Evolutionary conservation across 2,329 filamentous ascomycete genomes (phyloP), one percentile per base, ranked within the genome.

Genomic region (Colletotrichum sp.): DNA sequence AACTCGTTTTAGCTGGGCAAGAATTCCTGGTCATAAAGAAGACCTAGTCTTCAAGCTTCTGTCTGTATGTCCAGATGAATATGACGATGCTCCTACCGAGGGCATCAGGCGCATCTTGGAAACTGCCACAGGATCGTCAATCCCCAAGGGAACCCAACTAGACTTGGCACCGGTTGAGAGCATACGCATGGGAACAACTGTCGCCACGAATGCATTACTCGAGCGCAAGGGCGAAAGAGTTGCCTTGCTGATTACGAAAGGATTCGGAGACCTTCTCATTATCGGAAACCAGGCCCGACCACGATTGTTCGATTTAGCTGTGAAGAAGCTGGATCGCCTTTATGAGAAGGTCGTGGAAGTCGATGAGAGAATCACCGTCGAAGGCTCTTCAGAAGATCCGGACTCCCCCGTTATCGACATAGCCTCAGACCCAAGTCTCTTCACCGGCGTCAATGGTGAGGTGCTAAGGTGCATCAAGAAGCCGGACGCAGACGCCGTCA

Each of bases 161-260:
- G 82, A 85, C n/a, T 80, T 85, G 3, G 81, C 79, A 0, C 79
- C 81, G 6, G 82, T 87, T 44, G 92, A 94, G 81, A 93, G 91
- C 72, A 95, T 95, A 80, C 91, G 93, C 21, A 95, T 95, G 93
- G 94, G 94, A 15, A 95, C 94, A 1, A 95, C 94, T 1, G 93
- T 95, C 3, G 94, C 94, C 2, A 95, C 94, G 0, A 95, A 95
- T 82, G 94, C 94, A 1, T 84, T 95, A 26, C 85, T 95, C 2
- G 93, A 95, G 81, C 86, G 93, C 52, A 95, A 95, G 81, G 94
- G 93, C 21, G 93, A 95, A 79, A 89, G 89, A 36, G 92, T 94
- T 78, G 94, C 93, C 0, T 88, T 95, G 80, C 88, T 95, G 2
- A 92, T 93, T 0, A 95, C 93, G 2, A 92, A 91, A 72, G 94